Evolutionary conservation across 441 rosid genomes (phyloP), one percentile per base, ranked within the genome.

Genomic region (Bocquillonia castaneifolia): DNA sequence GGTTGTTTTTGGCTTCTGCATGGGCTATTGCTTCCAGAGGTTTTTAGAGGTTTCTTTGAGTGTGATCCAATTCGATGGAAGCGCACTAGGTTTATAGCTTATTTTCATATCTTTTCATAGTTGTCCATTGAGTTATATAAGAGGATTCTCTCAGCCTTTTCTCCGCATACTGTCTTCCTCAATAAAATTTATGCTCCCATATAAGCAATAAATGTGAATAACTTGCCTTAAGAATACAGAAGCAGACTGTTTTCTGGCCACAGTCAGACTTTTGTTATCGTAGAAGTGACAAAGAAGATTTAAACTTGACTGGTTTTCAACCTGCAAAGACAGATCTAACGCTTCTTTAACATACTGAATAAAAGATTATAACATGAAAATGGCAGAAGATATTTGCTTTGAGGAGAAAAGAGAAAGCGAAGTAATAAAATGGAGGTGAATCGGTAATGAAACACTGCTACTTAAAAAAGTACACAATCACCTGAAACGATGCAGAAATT

Each of bases 271-370:
- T 79, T 79, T 92, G 61, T 86, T 80, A 74, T 80, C 79, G 69
- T 76, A 70, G 75, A 91, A 88, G 53, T 76, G 72, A 70, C 93
- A 91, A 57, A 76, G 77, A 81, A 89, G 91, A 76, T 79, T 83
- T 70, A 92, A 78, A 69, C 90, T 86, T 64, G 91, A 76, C 72
- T 82, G 89, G 81, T 93, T 93, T 74, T 93, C 91, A 74, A 93
- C 91, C 99, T 93, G 92, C 50, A 59, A 57, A 77, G 13, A 67
- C 58, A 51, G 44, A 65, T 59, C 63, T 67, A 39, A 61, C 36
- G 57, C 12, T 15, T 22, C 1, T 6, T 48, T 42, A 52, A 31
- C 66, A 67, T n/a, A 63, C 68, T 52, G 76, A 20, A 59, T 15
- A 36, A 20, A 48, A 28, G 20, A 59, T 48, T 51, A 53, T 32